Conservation (phyloP, 441 rosid species). For the Hura crepitans region DNA sequence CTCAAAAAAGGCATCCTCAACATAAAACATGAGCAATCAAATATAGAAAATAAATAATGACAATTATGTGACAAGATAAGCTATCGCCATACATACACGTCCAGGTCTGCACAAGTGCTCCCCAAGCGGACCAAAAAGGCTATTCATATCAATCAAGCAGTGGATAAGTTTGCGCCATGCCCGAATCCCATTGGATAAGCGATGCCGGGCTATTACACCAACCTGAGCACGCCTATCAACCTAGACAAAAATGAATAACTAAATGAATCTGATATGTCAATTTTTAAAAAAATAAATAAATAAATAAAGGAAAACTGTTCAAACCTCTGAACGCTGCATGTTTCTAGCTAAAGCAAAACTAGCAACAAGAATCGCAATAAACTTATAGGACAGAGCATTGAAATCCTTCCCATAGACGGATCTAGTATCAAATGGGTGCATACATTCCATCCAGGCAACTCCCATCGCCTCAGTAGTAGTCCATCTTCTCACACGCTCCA, state of each 20-base stretch:
- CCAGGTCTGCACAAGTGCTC: constrained; percentile 55
- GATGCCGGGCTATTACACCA: constrained; percentile 60
- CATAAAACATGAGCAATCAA: constrained; percentile 5
- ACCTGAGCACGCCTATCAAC: constrained; percentile 90
- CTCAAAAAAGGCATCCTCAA: neutral
- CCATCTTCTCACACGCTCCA: constrained; percentile 96
- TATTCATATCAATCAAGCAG: constrained; percentile 74
- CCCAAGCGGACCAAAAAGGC: constrained; percentile 82
- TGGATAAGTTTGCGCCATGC: constrained; percentile 94
- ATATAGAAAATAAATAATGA: neutral
- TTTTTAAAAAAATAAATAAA: constrained; percentile 17
- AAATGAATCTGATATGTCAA: constrained; percentile 17
- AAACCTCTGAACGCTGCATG: constrained; percentile 96
- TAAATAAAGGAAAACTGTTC: constrained; percentile 25
- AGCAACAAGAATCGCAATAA: constrained; percentile 93
- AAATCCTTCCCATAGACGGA: constrained; percentile 98
- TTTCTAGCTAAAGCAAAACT: constrained; percentile 99
- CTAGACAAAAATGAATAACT: constrained; percentile 41
- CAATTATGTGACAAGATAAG: neutral
- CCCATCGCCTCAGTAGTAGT: constrained; percentile 94
- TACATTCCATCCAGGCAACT: constrained; percentile 98
- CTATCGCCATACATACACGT: constrained; percentile 49
- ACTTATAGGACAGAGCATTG: constrained; percentile 92
- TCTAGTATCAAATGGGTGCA: constrained; percentile 90
- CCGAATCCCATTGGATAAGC: constrained; percentile 60